Evolutionary conservation across 768 basidiomycete genomes (phyloP).

Genomic region (Clavulina sp.): DNA sequence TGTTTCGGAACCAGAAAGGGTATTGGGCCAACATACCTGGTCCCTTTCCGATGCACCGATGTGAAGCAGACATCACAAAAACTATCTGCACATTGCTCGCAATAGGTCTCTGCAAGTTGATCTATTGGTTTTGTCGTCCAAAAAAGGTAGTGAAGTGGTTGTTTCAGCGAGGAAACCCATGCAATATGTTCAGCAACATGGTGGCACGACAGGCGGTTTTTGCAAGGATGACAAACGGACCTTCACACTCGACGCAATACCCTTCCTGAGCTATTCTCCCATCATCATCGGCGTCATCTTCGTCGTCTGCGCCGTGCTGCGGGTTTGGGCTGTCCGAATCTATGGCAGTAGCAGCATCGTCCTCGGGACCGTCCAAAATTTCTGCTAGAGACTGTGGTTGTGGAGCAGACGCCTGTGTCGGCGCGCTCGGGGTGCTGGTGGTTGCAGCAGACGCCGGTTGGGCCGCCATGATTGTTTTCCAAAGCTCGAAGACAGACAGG

Average conservation of each 20-base stretch:
- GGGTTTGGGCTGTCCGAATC: too few relatives aligned
- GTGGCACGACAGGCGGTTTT: too few relatives aligned
- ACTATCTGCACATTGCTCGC: slow-evolving; percentile 51
- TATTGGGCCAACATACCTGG: neutral
- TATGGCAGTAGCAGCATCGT: too few relatives aligned
- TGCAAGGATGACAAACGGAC: too few relatives aligned
- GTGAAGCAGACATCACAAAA: slow-evolving; percentile 80
- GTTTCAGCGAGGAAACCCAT: neutral
- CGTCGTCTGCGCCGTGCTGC: neutral
- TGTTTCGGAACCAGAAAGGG: neutral
- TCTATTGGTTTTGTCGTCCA: slow-evolving; percentile 27
- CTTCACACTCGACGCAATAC: slow-evolving; percentile 69
- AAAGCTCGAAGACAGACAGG: neutral
- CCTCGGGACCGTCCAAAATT: neutral
- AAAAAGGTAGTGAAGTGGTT: neutral
- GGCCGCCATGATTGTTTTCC: neutral
- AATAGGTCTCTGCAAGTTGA: slow-evolving; percentile 62
- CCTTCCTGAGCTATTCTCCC: slow-evolving; percentile 11
- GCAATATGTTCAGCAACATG: neutral
- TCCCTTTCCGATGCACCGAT: slow-evolving; percentile 70
- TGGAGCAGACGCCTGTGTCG: neutral
- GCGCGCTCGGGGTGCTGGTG: too few relatives aligned
- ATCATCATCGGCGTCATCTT: slow-evolving; percentile 6
- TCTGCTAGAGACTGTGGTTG: neutral
- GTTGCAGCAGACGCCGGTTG: neutral